Conservation (phyloP, 1,284 basidiomycete genomes). For the Gastroboletus turbinatus region DNA sequence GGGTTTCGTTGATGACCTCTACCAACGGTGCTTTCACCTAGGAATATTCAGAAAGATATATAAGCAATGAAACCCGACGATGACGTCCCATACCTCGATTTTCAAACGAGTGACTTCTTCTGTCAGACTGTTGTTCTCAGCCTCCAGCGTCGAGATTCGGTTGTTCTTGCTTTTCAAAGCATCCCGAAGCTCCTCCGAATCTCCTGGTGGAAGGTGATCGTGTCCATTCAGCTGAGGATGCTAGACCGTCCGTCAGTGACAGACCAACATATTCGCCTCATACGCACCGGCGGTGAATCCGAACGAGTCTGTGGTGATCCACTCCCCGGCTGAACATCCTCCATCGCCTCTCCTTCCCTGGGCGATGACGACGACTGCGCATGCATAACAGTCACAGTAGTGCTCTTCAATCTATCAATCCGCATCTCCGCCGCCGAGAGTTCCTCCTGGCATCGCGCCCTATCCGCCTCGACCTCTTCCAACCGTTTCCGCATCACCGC, state of each 20-base stretch:
- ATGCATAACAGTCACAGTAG: constrained; percentile 50
- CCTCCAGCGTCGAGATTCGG: constrained; percentile 40
- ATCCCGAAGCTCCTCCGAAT: constrained; percentile 42
- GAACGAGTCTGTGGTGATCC: constrained; percentile 16
- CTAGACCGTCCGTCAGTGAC: constrained; percentile 16
- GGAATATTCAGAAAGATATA: constrained; percentile 6
- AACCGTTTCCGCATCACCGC: constrained; percentile 59
- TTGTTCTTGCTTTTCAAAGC: constrained; percentile 37
- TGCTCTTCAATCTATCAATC: constrained; percentile 71
- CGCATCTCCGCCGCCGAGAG: constrained; percentile 67
- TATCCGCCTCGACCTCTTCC: constrained; percentile 53
- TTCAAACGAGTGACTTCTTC: constrained; percentile 42
- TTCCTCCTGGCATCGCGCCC: constrained; percentile 54
- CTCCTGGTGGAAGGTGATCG: constrained; percentile 21
- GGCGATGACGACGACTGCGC: constrained; percentile 33
- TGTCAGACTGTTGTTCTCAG: constrained; percentile 42
- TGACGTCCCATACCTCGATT: constrained; percentile 42
- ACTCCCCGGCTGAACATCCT: constrained; percentile 32
- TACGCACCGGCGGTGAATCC: constrained; percentile 63
- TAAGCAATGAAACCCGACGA: background rate
- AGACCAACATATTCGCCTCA: constrained; percentile 29
- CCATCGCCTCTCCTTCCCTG: constrained; percentile 46
- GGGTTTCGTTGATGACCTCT: constrained; percentile 46
- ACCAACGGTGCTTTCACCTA: constrained; percentile 48
- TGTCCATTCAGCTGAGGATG: constrained; percentile 30